Percentiles rank a stretch among this genome's conserved stretches.
Conservation (phyloP, 208 protist species). For the Herpetomonas samuelpessoai region DNA sequence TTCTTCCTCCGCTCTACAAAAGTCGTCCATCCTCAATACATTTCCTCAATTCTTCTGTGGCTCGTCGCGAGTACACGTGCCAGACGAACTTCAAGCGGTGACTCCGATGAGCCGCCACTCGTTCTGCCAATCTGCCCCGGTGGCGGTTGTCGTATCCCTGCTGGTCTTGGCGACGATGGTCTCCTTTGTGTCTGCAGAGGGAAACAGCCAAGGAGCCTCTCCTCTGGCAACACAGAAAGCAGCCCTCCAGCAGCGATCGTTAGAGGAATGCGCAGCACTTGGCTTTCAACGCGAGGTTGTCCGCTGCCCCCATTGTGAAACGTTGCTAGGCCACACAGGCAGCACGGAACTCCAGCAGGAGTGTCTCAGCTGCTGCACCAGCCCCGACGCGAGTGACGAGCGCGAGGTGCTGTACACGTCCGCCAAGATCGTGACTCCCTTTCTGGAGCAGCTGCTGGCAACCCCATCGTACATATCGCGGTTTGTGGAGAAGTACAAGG, state of each 20-base stretch:
- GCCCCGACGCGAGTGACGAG: conserved; percentile 6
- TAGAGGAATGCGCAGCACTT: conserved; percentile 34
- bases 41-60: too few relatives aligned
- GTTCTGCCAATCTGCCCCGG: too few relatives aligned
- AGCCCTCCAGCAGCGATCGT: not conserved
- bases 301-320: conserved; percentile 31
- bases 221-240: too few relatives aligned
- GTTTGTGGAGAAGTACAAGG: conserved; percentile 9
- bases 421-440: not conserved
- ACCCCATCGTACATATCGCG: conserved; percentile 6
- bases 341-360: conserved; percentile 33
- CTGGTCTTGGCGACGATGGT: not conserved
- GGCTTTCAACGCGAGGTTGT: conserved; percentile 35
- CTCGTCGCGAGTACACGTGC: too few relatives aligned
- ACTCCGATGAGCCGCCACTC: too few relatives aligned
- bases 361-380: conserved; percentile 50
- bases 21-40: too few relatives aligned
- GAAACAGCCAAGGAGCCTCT: too few relatives aligned
- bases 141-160: too few relatives aligned
- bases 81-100: too few relatives aligned
- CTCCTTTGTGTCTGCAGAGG: not conserved
- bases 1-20: too few relatives aligned
- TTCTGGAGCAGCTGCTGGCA: not conserved
- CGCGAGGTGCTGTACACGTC: conserved; percentile 1
- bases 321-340: conserved; percentile 38